These are phyloP conservation scores for Schizosaccharomyces japonicus DNA, from an alignment of 805 yeast species.

Conservation along the genomic window DNA sequence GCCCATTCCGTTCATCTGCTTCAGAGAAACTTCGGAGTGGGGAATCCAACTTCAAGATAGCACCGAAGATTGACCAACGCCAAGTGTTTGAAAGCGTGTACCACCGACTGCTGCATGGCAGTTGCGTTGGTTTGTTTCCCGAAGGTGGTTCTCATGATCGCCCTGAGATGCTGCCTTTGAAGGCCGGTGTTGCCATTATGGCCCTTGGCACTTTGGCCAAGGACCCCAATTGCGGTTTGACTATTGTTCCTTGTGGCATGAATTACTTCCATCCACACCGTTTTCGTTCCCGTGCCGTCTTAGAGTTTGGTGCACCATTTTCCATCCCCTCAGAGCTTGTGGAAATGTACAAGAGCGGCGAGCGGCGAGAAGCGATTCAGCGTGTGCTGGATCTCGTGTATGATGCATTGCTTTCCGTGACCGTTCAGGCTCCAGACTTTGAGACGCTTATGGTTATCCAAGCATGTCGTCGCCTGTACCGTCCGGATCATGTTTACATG, in stretches of 20 bases:
- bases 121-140: constrained; percentile 81
- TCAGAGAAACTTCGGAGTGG: constrained; percentile 17
- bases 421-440: constrained; percentile 70
- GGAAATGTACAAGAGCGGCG: constrained; percentile 32
- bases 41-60: constrained; percentile 43
- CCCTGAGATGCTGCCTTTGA: constrained; percentile 69
- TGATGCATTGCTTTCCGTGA: constrained; percentile 56
- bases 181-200: constrained; percentile 96
- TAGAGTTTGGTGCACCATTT: constrained; percentile 81
- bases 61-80: constrained; percentile 68
- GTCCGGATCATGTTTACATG: constrained; percentile 42
- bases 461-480: constrained; percentile 73
- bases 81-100: constrained; percentile 66
- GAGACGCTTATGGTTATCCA: constrained; percentile 76
- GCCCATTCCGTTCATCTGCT: constrained; percentile 38
- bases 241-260: constrained; percentile 91
- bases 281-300: constrained; percentile 81
- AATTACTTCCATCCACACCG: constrained; percentile 90
- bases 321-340: constrained; percentile 40
- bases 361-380: constrained; percentile 49
- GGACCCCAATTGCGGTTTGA: constrained; percentile 51
- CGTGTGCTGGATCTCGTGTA: constrained; percentile 47
- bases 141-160: constrained; percentile 98
- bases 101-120: constrained; percentile 53
- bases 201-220: constrained; percentile 80